These are phyloP conservation scores for Volvox carteri DNA, from an alignment of 163 green algal genomes.

Conservation along the genomic window DNA sequence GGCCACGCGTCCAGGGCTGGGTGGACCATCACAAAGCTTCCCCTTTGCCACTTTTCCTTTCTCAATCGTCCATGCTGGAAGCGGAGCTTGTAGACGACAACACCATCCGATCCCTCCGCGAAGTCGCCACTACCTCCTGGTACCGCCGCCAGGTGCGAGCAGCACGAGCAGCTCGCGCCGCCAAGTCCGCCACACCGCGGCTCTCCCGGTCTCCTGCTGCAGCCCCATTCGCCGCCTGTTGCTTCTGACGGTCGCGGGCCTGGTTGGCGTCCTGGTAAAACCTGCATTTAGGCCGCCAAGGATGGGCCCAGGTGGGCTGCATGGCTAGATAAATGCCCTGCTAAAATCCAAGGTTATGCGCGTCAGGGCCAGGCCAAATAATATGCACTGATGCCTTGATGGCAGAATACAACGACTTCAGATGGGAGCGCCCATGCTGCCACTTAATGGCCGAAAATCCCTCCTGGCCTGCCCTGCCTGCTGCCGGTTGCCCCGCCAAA, in stretches of 20 bases:
- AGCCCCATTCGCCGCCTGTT: conserved; percentile 8
- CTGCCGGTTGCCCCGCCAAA: conserved; percentile 15
- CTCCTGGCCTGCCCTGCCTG: conserved; percentile 41
- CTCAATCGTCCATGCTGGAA: conserved; percentile 40
- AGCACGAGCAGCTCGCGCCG: conserved; percentile 60
- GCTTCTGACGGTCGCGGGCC: background rate
- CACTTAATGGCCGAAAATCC: too few species aligned
- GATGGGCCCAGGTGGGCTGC: too few species aligned
- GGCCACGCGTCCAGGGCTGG: too few species aligned
- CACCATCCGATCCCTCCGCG: conserved; percentile 7
- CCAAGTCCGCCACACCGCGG: conserved; percentile 61
- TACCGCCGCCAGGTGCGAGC: conserved; percentile 60
- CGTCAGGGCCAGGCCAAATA: too few species aligned
- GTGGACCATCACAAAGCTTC: background rate
- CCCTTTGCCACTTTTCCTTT: background rate
- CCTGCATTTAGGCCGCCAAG: background rate
- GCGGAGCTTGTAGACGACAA: conserved; percentile 7
- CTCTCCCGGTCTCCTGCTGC: conserved; percentile 44
- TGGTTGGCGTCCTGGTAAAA: conserved; percentile 12
- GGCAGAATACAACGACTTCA: too few species aligned
- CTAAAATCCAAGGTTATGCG: too few species aligned
- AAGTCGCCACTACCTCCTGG: conserved; percentile 44
- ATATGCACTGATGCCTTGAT: too few species aligned
- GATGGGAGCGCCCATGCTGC: too few species aligned
- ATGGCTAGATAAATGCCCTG: too few species aligned